These are phyloP conservation scores for Pseudomonodictys pantanalensis DNA, from an alignment of 495 filamentous ascomycete species.

Conservation along the genomic window DNA sequence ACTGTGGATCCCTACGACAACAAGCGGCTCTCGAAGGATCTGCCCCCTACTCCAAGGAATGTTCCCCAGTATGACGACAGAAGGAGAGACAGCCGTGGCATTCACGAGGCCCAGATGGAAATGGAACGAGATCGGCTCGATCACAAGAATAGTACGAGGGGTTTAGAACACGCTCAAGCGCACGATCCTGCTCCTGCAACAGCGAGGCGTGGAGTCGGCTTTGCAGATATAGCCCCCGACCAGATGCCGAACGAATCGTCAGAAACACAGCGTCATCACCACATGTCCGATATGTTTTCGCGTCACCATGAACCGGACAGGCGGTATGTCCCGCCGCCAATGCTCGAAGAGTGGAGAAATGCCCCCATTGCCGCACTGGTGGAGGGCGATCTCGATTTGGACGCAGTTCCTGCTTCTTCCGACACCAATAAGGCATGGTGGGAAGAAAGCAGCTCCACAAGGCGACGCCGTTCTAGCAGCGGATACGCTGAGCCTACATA, in stretches of 20 bases:
- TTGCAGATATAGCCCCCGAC: constrained; percentile 20
- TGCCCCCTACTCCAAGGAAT: constrained; percentile 21
- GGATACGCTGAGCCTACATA: constrained; percentile 16
- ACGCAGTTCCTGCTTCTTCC: constrained; percentile 12
- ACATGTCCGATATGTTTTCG: constrained; percentile 33
- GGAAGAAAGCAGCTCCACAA: constrained; percentile 32
- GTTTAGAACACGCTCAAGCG: constrained; percentile 2
- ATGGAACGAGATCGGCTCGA: constrained; percentile 34
- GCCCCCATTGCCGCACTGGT: constrained; percentile 30
- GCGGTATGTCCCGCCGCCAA: constrained; percentile 26
- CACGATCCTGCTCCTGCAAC: constrained; percentile 10
- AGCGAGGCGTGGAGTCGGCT: constrained; percentile 32
- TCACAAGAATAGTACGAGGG: constrained; percentile 17
- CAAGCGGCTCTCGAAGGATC: constrained; percentile 29
- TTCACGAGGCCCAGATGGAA: constrained; percentile 30
- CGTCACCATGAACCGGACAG: constrained; percentile 32
- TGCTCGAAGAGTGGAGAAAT: constrained; percentile 41
- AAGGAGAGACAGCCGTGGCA: constrained; percentile 30
- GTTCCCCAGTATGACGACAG: not conserved
- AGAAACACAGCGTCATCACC: constrained; percentile 26
- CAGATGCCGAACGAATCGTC: not conserved
- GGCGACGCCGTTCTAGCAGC: constrained; percentile 23
- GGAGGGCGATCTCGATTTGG: constrained; percentile 36
- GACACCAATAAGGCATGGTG: constrained; percentile 37
- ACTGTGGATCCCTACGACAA: constrained; percentile 27